Base-by-base conservation (phyloP, 1,284 basidiomycete species). In the Cryptococcus sp. region DNA sequence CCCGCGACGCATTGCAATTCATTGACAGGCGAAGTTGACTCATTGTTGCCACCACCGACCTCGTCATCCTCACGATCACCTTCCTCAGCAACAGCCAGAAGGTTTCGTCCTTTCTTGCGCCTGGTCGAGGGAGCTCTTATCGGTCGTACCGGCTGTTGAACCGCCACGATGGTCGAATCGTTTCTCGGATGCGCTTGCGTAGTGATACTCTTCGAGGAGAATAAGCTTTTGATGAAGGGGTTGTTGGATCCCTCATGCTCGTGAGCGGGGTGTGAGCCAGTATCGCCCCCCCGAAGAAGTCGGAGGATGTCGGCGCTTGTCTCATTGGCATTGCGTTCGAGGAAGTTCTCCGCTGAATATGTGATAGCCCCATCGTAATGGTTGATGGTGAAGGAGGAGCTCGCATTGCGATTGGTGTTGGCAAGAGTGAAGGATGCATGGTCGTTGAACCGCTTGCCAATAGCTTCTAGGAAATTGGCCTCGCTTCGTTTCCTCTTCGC, bases 301-400 rank as follows among this genome's bases (percentile, higher is more conserved):
- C 88, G 89, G 13, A 99, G 88, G 68, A 97, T 96, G 72, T 98
- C 93, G 0, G 93, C 89, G 66, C 93, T 94, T 53, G 97, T 83
- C 3, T 89, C 86, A 66, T 96, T 93, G 53, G 91, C 82, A 73
- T 99, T 97, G 55, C 88, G 84, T 68, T 92, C 90, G 16, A 98
- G 83, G 83, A 98, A 92, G 49, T 85, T 85, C 66, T 96, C 91
- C 8, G 89, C 85, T 0, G 90, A 91, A 78, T 99, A 99, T 0
- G 91, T 90, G 23, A 97, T 90, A 3, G 91, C 85, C 0, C 92
- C 92, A 62, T 89, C 89, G 78, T 86, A 99, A 76, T 98, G 95
- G 72, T 87, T 90, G 78, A 98, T 84, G 0, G 89, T 94, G 79
- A 99, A 99, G 0, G 90, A 89, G 0, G 89, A 87, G 75, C 84